phyloP scores from a whole-genome alignment of 768 basidiomycete species.

The Cubamyces sp. region DNA sequence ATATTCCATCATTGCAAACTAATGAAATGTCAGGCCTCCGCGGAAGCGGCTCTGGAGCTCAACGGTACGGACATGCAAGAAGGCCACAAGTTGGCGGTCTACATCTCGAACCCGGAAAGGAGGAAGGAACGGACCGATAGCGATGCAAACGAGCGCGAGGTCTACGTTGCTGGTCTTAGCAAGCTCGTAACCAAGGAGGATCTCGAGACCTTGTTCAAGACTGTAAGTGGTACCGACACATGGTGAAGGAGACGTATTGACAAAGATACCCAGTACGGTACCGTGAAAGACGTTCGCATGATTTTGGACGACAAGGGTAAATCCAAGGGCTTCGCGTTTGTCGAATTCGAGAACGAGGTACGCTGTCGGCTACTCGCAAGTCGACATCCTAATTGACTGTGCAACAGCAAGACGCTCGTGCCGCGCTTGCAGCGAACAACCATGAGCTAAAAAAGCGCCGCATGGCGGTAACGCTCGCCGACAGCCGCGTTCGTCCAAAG shows the following conservation, averaged over 20 bases:
- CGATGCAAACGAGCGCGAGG: conserved; percentile 78
- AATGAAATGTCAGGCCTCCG: conserved; percentile 51
- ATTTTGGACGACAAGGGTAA: conserved; percentile 70
- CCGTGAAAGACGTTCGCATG: conserved; percentile 80
- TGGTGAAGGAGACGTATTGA: background rate
- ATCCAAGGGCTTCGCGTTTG: conserved; percentile 87
- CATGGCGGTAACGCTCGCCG: conserved; percentile 86
- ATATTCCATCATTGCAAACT: background rate
- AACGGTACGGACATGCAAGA: conserved; percentile 77
- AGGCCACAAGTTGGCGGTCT: conserved; percentile 70
- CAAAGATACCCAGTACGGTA: conserved; percentile 64
- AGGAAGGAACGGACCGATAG: conserved; percentile 91
- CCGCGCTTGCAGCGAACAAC: conserved; percentile 81
- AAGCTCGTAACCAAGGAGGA: conserved; percentile 79
- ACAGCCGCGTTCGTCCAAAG: conserved; percentile 52
- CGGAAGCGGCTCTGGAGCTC: conserved; percentile 77
- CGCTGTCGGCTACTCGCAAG: conserved; percentile 20
- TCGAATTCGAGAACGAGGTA: conserved; percentile 89
- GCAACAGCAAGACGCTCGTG: conserved; percentile 65
- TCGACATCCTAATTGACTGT: background rate
- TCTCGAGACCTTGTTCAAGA: conserved; percentile 75
- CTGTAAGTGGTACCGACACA: conserved; percentile 49
- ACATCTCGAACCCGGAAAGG: conserved; percentile 87
- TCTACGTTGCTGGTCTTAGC: conserved; percentile 88
- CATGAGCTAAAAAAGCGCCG: conserved; percentile 87